Base-by-base conservation (phyloP, 2,329 filamentous ascomycete genomes). In the Scedosporium dehoogii region DNA sequence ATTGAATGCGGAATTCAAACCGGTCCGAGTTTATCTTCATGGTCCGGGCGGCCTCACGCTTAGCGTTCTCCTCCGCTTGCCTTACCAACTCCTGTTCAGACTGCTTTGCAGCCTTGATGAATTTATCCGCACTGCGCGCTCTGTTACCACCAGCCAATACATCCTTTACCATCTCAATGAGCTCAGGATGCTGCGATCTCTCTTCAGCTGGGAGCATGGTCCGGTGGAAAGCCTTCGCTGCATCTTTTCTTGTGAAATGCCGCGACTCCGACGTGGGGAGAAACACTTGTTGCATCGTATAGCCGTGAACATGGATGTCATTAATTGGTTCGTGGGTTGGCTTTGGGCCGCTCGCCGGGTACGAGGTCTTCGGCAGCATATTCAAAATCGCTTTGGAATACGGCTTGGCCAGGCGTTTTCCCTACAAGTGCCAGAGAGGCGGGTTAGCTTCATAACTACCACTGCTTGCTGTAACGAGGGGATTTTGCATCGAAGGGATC, bases 361-460 rank as follows among this genome's bases (percentile, higher is more conserved):
- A 86, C 72, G 76, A 76, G n/a, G 85, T 90, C 62, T 81, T 81
- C 2, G 91, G 92, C 4, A 97, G 78, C 92, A 97, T 96, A 41
- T 78, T 76, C 68, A 91, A 79, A 25, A 97, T 81, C 10, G 91
- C 90, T 63, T 83, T 82, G 25, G 88, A 81, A 73, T 97, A 97
- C 12, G 90, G 87, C 27, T 78, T 81, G 2, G 92, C 92, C 44
- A 96, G 76, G 64, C 79, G 81, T 78, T 93, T 92, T 63, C 85
- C 86, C 93, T 96, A 64, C 68, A 61, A 6, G 16, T 38, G 33
- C 25, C 27, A 10, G 42, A 44, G 23, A 59, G 9, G 3, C 48
- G 44, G 58, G 67, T 73, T 62, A 74, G 71, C 64, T 16, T 5
- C 23, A 55, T 58, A 55, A 23, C 59, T 65, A 63, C 48, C 65